Base-by-base conservation (phyloP, 2,329 filamentous ascomycete species). In the Aspergillus arachidicola region DNA sequence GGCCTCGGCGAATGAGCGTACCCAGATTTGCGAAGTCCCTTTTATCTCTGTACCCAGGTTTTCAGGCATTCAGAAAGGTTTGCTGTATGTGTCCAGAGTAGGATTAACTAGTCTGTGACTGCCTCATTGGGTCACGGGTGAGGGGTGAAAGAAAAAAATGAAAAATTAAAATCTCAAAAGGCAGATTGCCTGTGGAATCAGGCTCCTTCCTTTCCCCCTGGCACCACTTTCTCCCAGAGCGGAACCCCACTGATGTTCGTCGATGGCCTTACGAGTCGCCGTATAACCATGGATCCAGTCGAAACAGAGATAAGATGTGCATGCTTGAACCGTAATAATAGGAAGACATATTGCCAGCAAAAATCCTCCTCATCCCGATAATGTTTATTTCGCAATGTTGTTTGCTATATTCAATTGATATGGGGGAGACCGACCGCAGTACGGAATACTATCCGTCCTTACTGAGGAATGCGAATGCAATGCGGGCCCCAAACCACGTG, bases 401-500 rank as follows among this genome's bases (percentile, higher is more conserved):
- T 12, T 46, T 11, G 9, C 30, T 38, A 5, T 19, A 41, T 41
- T 41, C 36, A 41, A 41, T n/a, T 19, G 7, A 41, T 19, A n/a
- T 41, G 38, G 38, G 38, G 2, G 6, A 14, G 38, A 36, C 14
- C 3, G 34, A 36, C 14, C 6, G 12, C 12, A 16, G 14, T 14
- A 32, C 32, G 32, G 30, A 32, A 32, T 11, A 6, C 34, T 36
- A 4, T 36, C 5, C 34, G 12, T 36, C 34, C 12, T 14, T 36
- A 36, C 34, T 14, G 34, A 36, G 34, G 12, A 14, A 41, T 41
- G 36, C 16, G 36, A 41, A 41, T 41, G 3, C 16, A 2, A 54
- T 23, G 51, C 51, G 51, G 51, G 51, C 16, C 30, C 16, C 28
- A 36, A 23, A 54, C 51, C 51, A 54, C 51, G 51, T 54, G 51